phyloP scores from a whole-genome alignment of 192 early-diverging fungal genomes.

The Entophlyctis helioformis region DNA sequence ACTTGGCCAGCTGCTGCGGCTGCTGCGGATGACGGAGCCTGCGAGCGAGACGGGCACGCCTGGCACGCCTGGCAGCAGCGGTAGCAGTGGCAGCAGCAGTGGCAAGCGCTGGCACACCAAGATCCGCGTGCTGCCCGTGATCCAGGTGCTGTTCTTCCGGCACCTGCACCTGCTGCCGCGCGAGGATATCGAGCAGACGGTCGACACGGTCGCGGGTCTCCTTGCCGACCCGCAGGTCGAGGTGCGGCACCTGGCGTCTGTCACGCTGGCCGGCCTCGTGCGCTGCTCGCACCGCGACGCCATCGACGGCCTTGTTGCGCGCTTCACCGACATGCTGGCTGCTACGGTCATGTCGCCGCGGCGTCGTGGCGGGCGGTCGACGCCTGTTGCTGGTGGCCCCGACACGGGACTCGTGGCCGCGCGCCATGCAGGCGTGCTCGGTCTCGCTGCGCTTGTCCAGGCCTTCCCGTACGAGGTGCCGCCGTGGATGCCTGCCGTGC shows the following conservation, averaged over 20 bases:
- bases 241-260: conserved; percentile 63
- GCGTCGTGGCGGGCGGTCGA: too few species aligned
- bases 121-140: conserved; percentile 61
- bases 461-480: conserved; percentile 94
- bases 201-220: conserved; percentile 57
- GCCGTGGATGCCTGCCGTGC: conserved; percentile 74
- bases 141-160: conserved; percentile 81
- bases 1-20: conserved; percentile 42
- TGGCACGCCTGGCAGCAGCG: too few species aligned
- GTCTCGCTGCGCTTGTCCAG: conserved; percentile 71
- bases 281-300: conserved; percentile 62
- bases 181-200: conserved; percentile 40
- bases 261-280: conserved; percentile 65
- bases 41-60: too few species aligned
- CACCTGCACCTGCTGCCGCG: conserved; percentile 61
- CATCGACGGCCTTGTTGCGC: conserved; percentile 37
- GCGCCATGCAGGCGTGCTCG: conserved; percentile 83
- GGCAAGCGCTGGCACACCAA: conserved; percentile 64
- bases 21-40: conserved; percentile 11
- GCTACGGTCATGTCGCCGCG: too few species aligned
- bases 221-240: conserved; percentile 82
- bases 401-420: too few species aligned
- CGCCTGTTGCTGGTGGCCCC: not conserved
- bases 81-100: conserved; percentile 5
- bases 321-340: too few species aligned